Conservation (phyloP, 192 early-diverging fungal genomes). For the Paraglomus brasilianum region DNA sequence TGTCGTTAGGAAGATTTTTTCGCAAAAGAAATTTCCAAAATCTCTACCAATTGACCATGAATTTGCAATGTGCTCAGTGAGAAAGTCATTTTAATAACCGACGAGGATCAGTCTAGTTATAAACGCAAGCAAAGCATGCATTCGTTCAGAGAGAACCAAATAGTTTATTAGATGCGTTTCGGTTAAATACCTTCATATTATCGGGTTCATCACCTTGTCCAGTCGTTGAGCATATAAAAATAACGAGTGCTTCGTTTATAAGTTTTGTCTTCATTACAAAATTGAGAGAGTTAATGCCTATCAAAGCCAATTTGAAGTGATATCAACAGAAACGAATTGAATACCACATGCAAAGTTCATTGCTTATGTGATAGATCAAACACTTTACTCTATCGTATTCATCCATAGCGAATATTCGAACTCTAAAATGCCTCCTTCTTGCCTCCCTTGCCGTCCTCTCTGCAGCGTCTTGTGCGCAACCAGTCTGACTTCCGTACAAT, state of each 20-base stretch:
- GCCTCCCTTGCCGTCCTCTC: constrained; percentile 79
- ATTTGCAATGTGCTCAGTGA: background rate
- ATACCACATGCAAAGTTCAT: constrained; percentile 7
- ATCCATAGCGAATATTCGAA: constrained; percentile 72
- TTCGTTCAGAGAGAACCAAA: background rate
- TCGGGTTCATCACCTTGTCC: constrained; percentile 92
- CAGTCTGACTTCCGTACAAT: constrained; percentile 92
- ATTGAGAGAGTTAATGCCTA: background rate
- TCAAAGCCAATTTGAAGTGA: background rate
- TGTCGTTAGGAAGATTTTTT: constrained; percentile 68
- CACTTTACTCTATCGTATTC: constrained; percentile 60
- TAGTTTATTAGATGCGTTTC: background rate
- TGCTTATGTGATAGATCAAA: background rate
- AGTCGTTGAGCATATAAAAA: constrained; percentile 92
- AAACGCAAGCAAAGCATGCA: background rate
- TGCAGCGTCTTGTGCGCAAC: constrained; percentile 88
- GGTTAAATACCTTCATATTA: constrained; percentile 74
- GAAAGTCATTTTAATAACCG: constrained; percentile 1
- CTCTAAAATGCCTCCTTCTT: constrained; percentile 68
- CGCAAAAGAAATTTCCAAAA: constrained; percentile 92
- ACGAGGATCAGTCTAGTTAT: constrained; percentile 18
- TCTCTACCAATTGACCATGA: constrained; percentile 34
- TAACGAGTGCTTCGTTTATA: constrained; percentile 55
- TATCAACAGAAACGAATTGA: background rate
- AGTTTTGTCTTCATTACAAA: constrained; percentile 46